Percentiles rank a stretch among this genome's conserved stretches.
phyloP scores from a whole-genome alignment of 2,329 filamentous ascomycete genomes.

The Calonectria henricotiae region DNA sequence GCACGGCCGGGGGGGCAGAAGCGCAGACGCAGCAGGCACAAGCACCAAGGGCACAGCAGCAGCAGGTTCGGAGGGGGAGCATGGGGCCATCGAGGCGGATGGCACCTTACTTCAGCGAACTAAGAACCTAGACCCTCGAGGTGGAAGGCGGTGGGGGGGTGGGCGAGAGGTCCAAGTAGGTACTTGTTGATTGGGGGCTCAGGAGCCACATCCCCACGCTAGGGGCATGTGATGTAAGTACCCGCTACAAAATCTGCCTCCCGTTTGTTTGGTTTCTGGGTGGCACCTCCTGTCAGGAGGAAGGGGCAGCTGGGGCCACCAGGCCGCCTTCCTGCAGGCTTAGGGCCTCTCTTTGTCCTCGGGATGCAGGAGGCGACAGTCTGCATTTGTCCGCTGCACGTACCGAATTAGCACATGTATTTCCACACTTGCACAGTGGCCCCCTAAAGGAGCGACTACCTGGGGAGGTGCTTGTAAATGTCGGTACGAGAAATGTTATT shows the following conservation, averaged over 20 bases:
- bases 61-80: conserved; percentile 26
- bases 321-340: conserved; percentile 17
- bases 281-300: conserved; percentile 34
- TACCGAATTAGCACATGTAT: conserved; percentile 29
- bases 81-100: conserved; percentile 33
- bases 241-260: conserved; percentile 27
- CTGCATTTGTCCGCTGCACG: conserved; percentile 32
- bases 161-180: conserved; percentile 22
- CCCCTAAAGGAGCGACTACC: conserved; percentile 4
- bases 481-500: conserved; percentile 10
- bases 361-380: conserved; percentile 32
- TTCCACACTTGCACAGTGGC: conserved; percentile 26
- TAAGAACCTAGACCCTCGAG: conserved; percentile 25
- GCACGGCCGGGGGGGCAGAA: conserved; percentile 22
- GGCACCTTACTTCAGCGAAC: conserved; percentile 39
- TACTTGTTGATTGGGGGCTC: conserved; percentile 25
- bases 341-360: conserved; percentile 15
- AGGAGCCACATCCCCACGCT: conserved; percentile 4
- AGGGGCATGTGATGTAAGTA: conserved; percentile 25
- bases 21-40: conserved; percentile 25
- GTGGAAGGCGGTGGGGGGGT: conserved; percentile 33
- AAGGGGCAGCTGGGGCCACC: conserved; percentile 28
- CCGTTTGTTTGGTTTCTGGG: conserved; percentile 25
- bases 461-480: conserved; percentile 15
- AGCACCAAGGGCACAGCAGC: conserved; percentile 19